Base-by-base conservation (phyloP, 1,284 basidiomycete genomes). In the Ceraceosorus guamensis region DNA sequence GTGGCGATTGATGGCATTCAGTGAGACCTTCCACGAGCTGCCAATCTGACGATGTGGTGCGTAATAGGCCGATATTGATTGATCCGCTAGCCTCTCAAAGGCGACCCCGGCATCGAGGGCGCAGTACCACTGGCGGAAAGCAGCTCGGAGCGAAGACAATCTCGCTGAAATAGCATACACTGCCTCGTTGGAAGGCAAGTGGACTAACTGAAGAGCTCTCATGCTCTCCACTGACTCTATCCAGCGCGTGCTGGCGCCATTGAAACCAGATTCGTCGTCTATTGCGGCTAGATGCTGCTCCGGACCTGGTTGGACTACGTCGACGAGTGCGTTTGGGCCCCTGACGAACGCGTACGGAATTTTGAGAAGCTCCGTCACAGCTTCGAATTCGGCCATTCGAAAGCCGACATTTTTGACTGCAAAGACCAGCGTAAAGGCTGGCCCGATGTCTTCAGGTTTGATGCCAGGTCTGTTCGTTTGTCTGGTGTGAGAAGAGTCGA, bases 131-230 rank as follows among this genome's bases (percentile, higher is more conserved):
- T 72, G 66, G 46, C 69, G 67, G 76, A 76, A 78, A 34, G 77
- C 65, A 46, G 70, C 91, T 87, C 87, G 89, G 70, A 97, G 82
- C 47, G 91, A 78, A 43, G 93, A 86, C 66, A 89, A 89, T 64
- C 93, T 80, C 60, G 82, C 80, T 0, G 88, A 85, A 18, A 98
- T 79, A n/a, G 82, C 75, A 53, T 80, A 77, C 0, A 87, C 89
- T 62, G 92, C 84, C 45, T 85, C 83, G 46, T 74, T 70, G 52
- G 50, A 54, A 31, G 70, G 63, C 24, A 74, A 57, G 31, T 65
- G 58, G 31, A 65, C 67, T 11, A 72, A 59, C 34, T 60, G 55
- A 39, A 67, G 73, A 0, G 67, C 67, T 32, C 68, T 62, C 46
- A 56, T 54, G 45, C 61, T 48, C 33, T 70, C 66, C 7, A 56